These are phyloP conservation scores for Aristolochia californica DNA, from an alignment of 164 flowering plant species.

Conservation along the genomic window DNA sequence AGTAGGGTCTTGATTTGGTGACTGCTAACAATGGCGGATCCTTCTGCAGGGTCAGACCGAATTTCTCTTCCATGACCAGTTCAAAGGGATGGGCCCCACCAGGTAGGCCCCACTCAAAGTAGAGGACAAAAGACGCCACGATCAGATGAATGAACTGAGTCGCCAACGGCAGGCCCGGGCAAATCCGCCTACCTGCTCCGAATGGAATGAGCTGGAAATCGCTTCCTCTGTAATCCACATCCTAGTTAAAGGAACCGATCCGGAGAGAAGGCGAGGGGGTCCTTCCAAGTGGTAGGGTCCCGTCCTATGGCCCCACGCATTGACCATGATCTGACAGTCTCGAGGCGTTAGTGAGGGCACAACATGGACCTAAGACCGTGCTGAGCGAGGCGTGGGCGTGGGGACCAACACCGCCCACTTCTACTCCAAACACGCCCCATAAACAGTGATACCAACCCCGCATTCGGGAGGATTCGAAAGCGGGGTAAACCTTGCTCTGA, in stretches of 20 bases:
- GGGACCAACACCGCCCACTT: no score
- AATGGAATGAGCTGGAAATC: constrained; percentile 10
- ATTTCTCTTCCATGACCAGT: constrained; percentile 21
- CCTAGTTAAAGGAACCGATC: constrained; percentile 5
- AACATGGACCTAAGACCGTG: constrained; percentile 7
- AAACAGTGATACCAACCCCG: no score
- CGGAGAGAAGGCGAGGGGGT: constrained; percentile 9
- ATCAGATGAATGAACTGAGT: constrained; percentile 11
- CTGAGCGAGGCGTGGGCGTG: constrained; percentile 12
- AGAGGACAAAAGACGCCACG: constrained; percentile 15
- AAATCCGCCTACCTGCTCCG: constrained; percentile 8
- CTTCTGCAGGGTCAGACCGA: constrained; percentile 19
- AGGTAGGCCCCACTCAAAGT: constrained; percentile 14
- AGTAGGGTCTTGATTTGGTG: constrained; percentile 2
- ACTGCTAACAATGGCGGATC: constrained; percentile 11
- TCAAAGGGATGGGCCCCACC: constrained; percentile 9
- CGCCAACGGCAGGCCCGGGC: constrained; percentile 11
- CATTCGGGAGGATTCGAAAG: no score
- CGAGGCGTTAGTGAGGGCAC: constrained; percentile 4
- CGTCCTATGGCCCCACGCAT: constrained; percentile 13
- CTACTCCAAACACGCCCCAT: no score
- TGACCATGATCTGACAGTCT: constrained; percentile 8
- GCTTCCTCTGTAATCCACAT: constrained; percentile 10
- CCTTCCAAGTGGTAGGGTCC: constrained; percentile 10
- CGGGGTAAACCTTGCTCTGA: no score